Evolutionary conservation across 164 flowering plant genomes (phyloP), one percentile per base, ranked within the genome.

Genomic region (Piper betle): DNA sequence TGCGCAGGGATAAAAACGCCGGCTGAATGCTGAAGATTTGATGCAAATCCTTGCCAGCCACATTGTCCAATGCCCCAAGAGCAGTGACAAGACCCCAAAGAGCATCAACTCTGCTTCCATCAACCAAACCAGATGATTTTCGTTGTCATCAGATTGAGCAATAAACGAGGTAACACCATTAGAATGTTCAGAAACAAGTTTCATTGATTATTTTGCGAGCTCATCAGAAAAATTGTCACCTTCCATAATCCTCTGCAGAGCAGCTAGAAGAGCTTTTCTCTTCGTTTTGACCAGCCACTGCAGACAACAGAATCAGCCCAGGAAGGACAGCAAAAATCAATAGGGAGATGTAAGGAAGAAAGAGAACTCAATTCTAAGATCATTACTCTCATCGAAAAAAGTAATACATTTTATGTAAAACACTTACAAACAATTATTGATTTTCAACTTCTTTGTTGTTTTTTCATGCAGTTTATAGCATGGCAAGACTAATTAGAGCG

Each of bases 31-130:
- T 1, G 96, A 80, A 42, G 90, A 75, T 54, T 84, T 80, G 4
- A 88, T 70, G 66, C 97, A 91, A 62, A 91, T 86, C 68, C 83
- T 80, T 12, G 97, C 85, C 53, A 88, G 80, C 77, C 73, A 75
- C 37, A 71, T 64, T 53, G 84, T 76, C 85, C 88, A 86, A 64
- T 88, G 97, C 54, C 97, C 94, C 91, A 88, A 76, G 77, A 88
- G 56, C 81, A 91, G 68, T 39, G 97, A 91, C 46, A 91, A 62
- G 37, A 91, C 66, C 65, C 94, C 96, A 73, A 91, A 85, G 52
- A 88, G 82, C 94, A 88, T 88, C 12, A 86, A 74, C 78, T 91
- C 97, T 91, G 87, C 58, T 62, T 40, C 18, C 64, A 61, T 33
- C 17, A 62, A 68, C 9, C 17, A 57, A 37, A n/a, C 17, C 60